Percentiles rank a stretch among this genome's conserved stretches.
phyloP scores from a whole-genome alignment of 441 rosid genomes.

The Oxalis stricta region DNA sequence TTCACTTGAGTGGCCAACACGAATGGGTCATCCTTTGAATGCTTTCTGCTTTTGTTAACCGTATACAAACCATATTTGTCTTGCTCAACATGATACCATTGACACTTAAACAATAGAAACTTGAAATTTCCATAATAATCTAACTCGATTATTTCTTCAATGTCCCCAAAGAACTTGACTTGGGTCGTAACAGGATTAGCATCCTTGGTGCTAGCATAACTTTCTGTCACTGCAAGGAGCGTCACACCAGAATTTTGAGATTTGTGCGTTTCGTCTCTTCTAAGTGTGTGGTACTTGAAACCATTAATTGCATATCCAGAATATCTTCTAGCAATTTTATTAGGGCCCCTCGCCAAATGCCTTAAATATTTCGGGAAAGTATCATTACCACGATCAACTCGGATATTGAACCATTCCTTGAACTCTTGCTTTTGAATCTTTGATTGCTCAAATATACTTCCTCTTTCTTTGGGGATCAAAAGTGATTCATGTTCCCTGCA shows the following conservation, averaged over 20 bases:
- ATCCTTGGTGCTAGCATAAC: neutral
- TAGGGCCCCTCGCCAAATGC: neutral
- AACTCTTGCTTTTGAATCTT: no score
- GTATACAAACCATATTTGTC: neutral
- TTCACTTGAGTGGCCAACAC: neutral
- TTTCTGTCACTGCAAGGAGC: neutral
- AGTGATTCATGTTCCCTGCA: no score
- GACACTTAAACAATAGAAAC: neutral
- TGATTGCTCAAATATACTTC: no score
- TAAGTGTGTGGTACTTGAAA: neutral
- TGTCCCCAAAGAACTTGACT: neutral
- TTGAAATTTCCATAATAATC: neutral
- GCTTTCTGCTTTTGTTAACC: neutral
- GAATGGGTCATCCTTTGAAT: neutral
- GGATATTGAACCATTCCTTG: no score
- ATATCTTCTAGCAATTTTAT: neutral
- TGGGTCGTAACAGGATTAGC: neutral
- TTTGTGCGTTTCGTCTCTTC: neutral
- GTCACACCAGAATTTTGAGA: slow-evolving; percentile 1
- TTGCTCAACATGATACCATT: neutral
- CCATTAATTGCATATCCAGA: neutral
- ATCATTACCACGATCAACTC: no score
- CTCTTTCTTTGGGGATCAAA: no score
- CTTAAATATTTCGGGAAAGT: no score
- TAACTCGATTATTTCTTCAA: neutral